Evolutionary conservation across 345 rosid species (phyloP).

Genomic region (Corymbia maculata): DNA sequence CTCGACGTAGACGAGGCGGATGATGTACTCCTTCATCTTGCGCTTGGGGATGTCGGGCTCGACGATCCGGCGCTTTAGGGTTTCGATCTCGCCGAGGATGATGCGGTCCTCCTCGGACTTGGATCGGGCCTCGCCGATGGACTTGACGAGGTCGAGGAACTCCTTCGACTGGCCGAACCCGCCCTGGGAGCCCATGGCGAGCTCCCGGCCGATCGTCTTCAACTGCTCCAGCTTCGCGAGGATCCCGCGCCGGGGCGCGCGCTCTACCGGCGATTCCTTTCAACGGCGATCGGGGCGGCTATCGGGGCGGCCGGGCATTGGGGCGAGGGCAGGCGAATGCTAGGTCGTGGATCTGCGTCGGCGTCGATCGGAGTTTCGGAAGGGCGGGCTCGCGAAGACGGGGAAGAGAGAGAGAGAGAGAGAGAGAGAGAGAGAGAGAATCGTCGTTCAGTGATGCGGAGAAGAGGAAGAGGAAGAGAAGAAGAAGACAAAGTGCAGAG

Average conservation of each 20-base stretch:
- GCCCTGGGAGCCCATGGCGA: constrained; percentile 98
- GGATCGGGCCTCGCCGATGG: constrained; percentile 98
- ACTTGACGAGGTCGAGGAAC: constrained; percentile 92
- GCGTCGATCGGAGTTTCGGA: background rate
- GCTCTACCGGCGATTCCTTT: background rate
- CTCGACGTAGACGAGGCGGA: constrained; percentile 83
- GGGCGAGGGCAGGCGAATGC: background rate
- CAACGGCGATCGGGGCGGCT: background rate
- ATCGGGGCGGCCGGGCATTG: background rate
- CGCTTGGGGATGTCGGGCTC: constrained; percentile 91
- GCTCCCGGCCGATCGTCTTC: constrained; percentile 95
- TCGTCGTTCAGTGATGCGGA: background rate
- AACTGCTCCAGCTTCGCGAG: constrained; percentile 64
- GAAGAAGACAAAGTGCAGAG: background rate
- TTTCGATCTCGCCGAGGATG: constrained; percentile 85
- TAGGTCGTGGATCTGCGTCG: background rate
- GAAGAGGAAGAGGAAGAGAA: background rate
- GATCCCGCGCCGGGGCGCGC: background rate
- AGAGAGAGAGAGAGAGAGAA: background rate
- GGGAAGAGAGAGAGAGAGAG: background rate
- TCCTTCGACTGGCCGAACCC: constrained; percentile 94
- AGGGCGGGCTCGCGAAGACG: background rate
- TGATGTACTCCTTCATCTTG: constrained; percentile 91
- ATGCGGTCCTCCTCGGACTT: constrained; percentile 98
- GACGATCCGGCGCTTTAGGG: constrained; percentile 69